Evolutionary conservation across 306 rosid species (phyloP).

Genomic region (Macrotyloma uniflorum): DNA sequence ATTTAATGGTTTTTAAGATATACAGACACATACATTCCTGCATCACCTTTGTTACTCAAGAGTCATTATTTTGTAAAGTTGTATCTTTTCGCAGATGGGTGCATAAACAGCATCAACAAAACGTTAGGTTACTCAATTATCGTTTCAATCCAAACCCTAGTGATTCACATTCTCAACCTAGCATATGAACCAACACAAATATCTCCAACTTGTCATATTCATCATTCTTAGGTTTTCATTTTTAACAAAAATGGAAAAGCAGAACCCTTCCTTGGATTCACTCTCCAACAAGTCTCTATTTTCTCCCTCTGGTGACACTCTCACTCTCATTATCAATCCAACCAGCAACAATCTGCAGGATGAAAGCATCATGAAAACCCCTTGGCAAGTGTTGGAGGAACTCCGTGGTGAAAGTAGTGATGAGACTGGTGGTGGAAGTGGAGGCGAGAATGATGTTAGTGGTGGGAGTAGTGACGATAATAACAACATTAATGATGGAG

Average conservation of each 20-base stretch:
- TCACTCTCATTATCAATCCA: background rate
- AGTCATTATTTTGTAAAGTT: background rate
- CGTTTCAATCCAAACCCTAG: background rate
- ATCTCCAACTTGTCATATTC: too few species aligned
- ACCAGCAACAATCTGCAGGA: background rate
- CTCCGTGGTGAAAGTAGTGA: background rate
- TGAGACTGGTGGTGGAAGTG: background rate
- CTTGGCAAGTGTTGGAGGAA: conserved; percentile 22
- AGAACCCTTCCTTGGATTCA: background rate
- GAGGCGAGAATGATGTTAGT: too few species aligned
- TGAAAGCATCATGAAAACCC: background rate
- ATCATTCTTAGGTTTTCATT: background rate
- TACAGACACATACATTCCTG: background rate
- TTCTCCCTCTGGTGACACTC: background rate
- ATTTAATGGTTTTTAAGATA: background rate
- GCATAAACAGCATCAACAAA: background rate
- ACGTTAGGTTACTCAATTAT: background rate
- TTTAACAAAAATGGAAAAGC: background rate
- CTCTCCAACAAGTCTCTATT: background rate
- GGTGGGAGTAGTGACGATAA: background rate
- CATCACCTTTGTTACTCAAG: background rate
- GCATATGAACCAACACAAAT: background rate
- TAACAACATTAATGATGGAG: background rate
- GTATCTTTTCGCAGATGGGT: background rate
- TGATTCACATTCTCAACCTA: background rate